Evolutionary conservation across 2,329 filamentous ascomycete species (phyloP).

Genomic region (Aspergillus felis): DNA sequence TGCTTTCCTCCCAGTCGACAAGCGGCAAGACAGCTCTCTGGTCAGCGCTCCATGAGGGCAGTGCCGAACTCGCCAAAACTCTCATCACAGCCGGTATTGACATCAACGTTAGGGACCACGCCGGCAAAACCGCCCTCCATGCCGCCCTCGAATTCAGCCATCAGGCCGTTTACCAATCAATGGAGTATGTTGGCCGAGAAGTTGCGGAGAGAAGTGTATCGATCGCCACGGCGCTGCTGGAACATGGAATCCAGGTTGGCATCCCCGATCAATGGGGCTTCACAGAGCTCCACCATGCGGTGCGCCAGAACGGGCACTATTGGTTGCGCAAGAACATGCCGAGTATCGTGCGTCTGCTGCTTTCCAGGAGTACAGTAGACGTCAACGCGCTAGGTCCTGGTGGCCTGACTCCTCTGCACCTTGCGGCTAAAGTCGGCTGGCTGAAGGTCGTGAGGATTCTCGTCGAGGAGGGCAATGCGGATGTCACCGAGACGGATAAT

Average conservation of each 20-base stretch:
- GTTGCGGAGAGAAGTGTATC: background rate
- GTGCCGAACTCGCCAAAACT: background rate
- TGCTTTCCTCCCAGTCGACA: background rate
- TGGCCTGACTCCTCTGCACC: constrained; percentile 6
- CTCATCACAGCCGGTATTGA: background rate
- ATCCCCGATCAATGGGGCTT: background rate
- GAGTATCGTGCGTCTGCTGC: background rate
- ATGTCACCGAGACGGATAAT: background rate
- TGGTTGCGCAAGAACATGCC: background rate
- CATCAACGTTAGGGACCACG: background rate
- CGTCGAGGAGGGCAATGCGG: background rate
- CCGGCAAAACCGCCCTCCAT: background rate
- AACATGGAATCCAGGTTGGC: background rate
- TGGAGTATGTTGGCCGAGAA: background rate
- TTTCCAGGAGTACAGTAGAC: background rate
- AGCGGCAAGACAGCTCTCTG: constrained; percentile 4
- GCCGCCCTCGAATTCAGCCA: background rate
- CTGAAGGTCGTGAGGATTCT: background rate
- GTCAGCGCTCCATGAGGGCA: background rate
- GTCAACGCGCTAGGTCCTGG: background rate
- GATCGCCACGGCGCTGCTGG: background rate
- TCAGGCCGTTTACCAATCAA: background rate
- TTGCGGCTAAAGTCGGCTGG: background rate
- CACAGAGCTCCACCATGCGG: background rate
- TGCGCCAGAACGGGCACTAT: too few relatives aligned